Conservation (phyloP, 2,329 filamentous ascomycete genomes). For the Penicillium sumatraense region DNA sequence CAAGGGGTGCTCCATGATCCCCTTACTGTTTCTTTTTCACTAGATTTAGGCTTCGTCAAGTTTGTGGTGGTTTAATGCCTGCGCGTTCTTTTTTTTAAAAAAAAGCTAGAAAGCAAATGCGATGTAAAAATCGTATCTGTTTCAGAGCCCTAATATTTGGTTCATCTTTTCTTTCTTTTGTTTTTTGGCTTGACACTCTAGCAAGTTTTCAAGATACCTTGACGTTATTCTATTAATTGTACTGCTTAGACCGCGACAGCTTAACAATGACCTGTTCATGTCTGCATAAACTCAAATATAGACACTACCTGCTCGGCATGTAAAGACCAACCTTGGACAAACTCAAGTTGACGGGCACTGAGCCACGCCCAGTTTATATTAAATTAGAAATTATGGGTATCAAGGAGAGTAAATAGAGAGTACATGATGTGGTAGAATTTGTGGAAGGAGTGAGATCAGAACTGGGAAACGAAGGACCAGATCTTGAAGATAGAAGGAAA, state of each 20-base stretch:
- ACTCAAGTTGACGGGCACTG: not conserved
- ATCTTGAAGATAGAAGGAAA: not conserved
- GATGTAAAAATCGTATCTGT: too few relatives aligned
- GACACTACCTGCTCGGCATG: not conserved
- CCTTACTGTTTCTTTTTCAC: not conserved
- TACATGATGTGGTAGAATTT: slow-evolving; percentile 8
- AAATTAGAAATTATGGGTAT: slow-evolving; percentile 21
- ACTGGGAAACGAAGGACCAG: not conserved
- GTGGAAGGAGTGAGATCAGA: not conserved
- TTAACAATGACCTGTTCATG: not conserved
- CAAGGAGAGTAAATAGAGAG: slow-evolving; percentile 7
- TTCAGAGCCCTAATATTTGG: too few relatives aligned
- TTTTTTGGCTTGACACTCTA: too few relatives aligned
- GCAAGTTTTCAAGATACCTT: too few relatives aligned
- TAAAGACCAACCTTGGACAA: not conserved
- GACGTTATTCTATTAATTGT: too few relatives aligned
- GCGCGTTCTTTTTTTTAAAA: not conserved
- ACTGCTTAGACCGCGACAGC: too few relatives aligned
- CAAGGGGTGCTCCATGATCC: not conserved
- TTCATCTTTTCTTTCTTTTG: too few relatives aligned
- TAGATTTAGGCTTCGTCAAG: not conserved
- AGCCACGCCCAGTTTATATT: not conserved
- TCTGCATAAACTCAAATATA: not conserved
- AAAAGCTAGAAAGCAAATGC: too few relatives aligned
- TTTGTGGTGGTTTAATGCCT: not conserved